Conservation (phyloP, 441 rosid species). For the Sinapis alba region DNA sequence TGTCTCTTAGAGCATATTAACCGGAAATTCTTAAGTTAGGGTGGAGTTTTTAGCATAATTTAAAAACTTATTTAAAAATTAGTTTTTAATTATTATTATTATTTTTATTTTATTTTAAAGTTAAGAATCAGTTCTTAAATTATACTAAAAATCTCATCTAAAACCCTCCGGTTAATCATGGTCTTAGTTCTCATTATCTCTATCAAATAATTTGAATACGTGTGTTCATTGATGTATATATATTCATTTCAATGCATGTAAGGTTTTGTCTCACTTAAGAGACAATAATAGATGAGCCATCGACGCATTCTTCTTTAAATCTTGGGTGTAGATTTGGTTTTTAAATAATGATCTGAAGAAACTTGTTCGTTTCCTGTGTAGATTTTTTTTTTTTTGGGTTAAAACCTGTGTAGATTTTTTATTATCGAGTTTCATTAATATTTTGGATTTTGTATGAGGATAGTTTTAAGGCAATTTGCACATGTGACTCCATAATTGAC, state of each 20-base stretch:
- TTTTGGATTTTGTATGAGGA: slow-evolving; percentile 5
- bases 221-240: too few species aligned
- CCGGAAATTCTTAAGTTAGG: too few species aligned
- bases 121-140: too few species aligned
- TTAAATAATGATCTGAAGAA: not conserved
- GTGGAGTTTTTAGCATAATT: too few species aligned
- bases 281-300: slow-evolving; percentile 23
- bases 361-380: not conserved
- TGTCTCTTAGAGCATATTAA: slow-evolving; percentile 28
- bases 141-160: too few species aligned
- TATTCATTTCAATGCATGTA: too few species aligned
- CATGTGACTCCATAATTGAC: slow-evolving; percentile 38
- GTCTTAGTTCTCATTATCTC: slow-evolving; percentile 24
- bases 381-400: too few species aligned
- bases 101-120: too few species aligned
- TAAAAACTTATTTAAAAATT: too few species aligned
- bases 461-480: slow-evolving; percentile 10
- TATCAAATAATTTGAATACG: not conserved
- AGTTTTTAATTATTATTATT: too few species aligned
- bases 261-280: not conserved
- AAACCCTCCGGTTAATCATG: too few species aligned
- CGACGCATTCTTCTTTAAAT: slow-evolving; percentile 6
- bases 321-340: slow-evolving; percentile 4
- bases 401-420: not conserved
- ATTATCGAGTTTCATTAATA: not conserved